These are phyloP conservation scores for Magnaporthiopsis rhizophila DNA, from an alignment of 2,329 filamentous ascomycete species.

Conservation along the genomic window DNA sequence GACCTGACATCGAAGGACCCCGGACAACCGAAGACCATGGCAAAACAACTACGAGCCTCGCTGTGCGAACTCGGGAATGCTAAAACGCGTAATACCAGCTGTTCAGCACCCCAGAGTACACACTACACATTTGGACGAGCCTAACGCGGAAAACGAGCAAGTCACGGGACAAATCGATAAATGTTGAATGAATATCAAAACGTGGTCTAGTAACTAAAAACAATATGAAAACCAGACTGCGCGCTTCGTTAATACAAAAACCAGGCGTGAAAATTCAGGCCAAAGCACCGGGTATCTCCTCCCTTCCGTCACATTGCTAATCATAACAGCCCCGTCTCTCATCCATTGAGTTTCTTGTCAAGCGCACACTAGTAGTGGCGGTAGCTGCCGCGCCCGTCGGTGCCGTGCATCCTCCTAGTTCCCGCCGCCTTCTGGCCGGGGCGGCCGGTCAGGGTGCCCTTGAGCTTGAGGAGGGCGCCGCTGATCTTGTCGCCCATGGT, in stretches of 20 bases:
- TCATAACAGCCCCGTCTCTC: background rate
- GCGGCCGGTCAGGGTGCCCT: slow-evolving; percentile 58
- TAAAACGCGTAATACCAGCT: no score
- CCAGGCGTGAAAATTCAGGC: background rate
- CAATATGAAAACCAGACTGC: no score
- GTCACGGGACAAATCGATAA: background rate
- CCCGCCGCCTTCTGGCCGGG: slow-evolving; percentile 71
- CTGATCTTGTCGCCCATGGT: slow-evolving; percentile 70
- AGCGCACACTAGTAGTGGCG: background rate
- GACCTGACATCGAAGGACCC: background rate
- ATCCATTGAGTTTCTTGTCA: background rate
- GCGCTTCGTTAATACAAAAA: background rate
- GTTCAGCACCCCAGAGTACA: no score
- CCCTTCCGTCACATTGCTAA: background rate
- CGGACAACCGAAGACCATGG: background rate
- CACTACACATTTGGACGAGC: no score
- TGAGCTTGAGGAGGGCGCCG: slow-evolving; percentile 66
- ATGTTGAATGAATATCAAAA: background rate
- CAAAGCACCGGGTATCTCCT: background rate
- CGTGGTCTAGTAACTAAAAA: no score
- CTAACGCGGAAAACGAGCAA: no score
- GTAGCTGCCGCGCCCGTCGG: slow-evolving; percentile 55
- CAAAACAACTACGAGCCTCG: background rate
- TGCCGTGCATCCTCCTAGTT: slow-evolving; percentile 65
- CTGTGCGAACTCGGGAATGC: background rate